Percentiles rank a stretch among this genome's conserved stretches.
These are phyloP conservation scores for Lentinula raphanica DNA, from an alignment of 768 basidiomycete species.

Conservation along the genomic window DNA sequence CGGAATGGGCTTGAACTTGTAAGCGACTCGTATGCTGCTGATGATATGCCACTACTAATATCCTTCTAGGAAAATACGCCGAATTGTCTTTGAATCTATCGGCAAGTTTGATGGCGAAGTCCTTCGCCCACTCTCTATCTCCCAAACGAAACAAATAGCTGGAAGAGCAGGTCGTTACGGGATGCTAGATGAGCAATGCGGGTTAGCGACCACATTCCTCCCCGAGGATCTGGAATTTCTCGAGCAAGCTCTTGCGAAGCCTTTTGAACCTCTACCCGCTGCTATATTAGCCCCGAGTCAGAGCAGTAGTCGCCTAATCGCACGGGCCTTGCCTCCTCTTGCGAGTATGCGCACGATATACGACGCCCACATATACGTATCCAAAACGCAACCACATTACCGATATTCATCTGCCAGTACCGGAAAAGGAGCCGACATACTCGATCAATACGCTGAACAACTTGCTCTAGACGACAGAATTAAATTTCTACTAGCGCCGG, in stretches of 20 bases:
- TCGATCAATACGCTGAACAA: slow-evolving; percentile 35
- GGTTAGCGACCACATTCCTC: slow-evolving; percentile 71
- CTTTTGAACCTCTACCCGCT: slow-evolving; percentile 43
- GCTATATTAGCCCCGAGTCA: slow-evolving; percentile 40
- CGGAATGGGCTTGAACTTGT: slow-evolving; percentile 98
- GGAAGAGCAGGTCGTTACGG: slow-evolving; percentile 92
- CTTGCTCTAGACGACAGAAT: slow-evolving; percentile 41
- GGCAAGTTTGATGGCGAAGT: slow-evolving; percentile 52
- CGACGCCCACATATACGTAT: slow-evolving; percentile 45
- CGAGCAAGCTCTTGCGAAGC: slow-evolving; percentile 44
- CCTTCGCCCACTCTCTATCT: slow-evolving; percentile 47
- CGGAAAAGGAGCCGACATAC: slow-evolving; percentile 29
- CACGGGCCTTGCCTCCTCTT: slow-evolving; percentile 37
- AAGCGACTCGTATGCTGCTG: slow-evolving; percentile 24
- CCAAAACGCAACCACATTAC: slow-evolving; percentile 38
- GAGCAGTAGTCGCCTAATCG: slow-evolving; percentile 14
- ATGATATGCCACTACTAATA: not conserved
- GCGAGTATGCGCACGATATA: slow-evolving; percentile 37
- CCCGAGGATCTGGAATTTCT: slow-evolving; percentile 59
- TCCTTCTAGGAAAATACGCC: slow-evolving; percentile 75
- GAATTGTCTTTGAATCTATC: slow-evolving; percentile 72
- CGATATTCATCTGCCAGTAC: slow-evolving; percentile 25
- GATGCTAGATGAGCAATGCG: slow-evolving; percentile 42
- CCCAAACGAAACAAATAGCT: slow-evolving; percentile 90
- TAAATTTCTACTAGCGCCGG: slow-evolving; percentile 45